Base-by-base conservation (phyloP, 345 rosid species). In the Camelina sativa region DNA sequence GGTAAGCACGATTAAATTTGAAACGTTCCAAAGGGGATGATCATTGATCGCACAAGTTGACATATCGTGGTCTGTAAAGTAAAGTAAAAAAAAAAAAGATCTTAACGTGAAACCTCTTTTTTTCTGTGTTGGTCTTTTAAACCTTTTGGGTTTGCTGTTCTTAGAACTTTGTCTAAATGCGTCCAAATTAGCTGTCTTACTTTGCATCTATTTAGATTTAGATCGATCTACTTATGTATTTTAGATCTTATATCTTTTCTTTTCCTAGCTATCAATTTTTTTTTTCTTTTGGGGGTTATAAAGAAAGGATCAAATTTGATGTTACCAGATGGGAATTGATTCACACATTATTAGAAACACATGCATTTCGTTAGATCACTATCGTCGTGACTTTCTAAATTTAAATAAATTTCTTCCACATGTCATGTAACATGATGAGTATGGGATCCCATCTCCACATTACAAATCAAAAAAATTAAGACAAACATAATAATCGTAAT, bases 381-480 rank as follows among this genome's bases (percentile, higher is more conserved):
- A 76, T 8, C 8, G 8, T 77, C 80, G 43, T 72, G 61, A 63
- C 67, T 75, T 75, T 23, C 17, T 56, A 71, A 28, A 47, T 68
- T 76, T 79, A 48, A 35, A 68, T 17, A 20, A 52, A 65, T 2
- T 67, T 75, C 8, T 69, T 11, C 58, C 88, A 85, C 89, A 79
- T 83, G 89, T 69, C 73, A 83, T 70, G 66, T 80, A 87, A 89
- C 90, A 86, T 87, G 91, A 79, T 84, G 83, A 76, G 76, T 76
- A 72, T 76, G 82, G 80, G 75, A 74, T 79, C 73, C 82, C 84
- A 81, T 84, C 82, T 65, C 73, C 72, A 35, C 47, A 53, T 10
- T 56, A 62, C 60, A 46, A 62, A 55, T 30, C 16, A 20, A 62
- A 69, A 62, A 62, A 52, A 52, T 61, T 2, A 53, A 55, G 9